Percentiles rank a stretch among this genome's conserved stretches.
These are phyloP conservation scores for Mycena belliarum DNA, from an alignment of 768 basidiomycete species.

Conservation along the genomic window DNA sequence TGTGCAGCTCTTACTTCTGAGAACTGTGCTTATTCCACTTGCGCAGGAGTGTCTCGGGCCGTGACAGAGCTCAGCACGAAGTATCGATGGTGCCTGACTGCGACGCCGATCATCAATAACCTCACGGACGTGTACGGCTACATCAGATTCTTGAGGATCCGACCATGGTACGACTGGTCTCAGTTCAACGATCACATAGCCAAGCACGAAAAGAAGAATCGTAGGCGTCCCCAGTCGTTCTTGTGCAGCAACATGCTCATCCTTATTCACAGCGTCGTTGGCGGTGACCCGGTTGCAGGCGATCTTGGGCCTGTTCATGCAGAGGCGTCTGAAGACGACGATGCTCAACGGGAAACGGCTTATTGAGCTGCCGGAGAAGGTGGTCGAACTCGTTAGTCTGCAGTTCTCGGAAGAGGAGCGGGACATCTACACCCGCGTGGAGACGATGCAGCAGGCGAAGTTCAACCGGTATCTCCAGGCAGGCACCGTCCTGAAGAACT, in stretches of 20 bases:
- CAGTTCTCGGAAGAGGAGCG: slow-evolving; percentile 64
- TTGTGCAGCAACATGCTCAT: neutral
- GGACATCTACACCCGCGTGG: slow-evolving; percentile 64
- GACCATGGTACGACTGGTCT: slow-evolving; percentile 49
- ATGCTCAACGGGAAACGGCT: slow-evolving; percentile 66
- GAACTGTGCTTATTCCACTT: neutral
- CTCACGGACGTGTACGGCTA: slow-evolving; percentile 56
- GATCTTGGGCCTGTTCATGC: slow-evolving; percentile 51
- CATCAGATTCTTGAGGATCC: slow-evolving; percentile 43
- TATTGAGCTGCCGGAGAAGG: slow-evolving; percentile 64
- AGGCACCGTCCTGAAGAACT: slow-evolving; percentile 73
- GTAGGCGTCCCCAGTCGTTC: slow-evolving; percentile 32
- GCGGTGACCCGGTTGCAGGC: slow-evolving; percentile 63
- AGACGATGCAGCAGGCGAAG: slow-evolving; percentile 51
- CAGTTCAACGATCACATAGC: slow-evolving; percentile 43
- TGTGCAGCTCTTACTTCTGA: slow-evolving; percentile 19
- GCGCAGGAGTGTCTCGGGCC: slow-evolving; percentile 51
- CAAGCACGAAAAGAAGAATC: slow-evolving; percentile 48
- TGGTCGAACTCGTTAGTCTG: slow-evolving; percentile 49
- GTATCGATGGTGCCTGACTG: slow-evolving; percentile 71
- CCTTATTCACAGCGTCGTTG: slow-evolving; percentile 39
- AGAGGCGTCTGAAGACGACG: slow-evolving; percentile 66
- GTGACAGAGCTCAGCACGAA: slow-evolving; percentile 51
- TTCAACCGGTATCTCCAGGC: slow-evolving; percentile 65
- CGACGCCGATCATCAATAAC: slow-evolving; percentile 57